Evolutionary conservation across 805 yeast species (phyloP).

Genomic region (Yarrowia sp.): DNA sequence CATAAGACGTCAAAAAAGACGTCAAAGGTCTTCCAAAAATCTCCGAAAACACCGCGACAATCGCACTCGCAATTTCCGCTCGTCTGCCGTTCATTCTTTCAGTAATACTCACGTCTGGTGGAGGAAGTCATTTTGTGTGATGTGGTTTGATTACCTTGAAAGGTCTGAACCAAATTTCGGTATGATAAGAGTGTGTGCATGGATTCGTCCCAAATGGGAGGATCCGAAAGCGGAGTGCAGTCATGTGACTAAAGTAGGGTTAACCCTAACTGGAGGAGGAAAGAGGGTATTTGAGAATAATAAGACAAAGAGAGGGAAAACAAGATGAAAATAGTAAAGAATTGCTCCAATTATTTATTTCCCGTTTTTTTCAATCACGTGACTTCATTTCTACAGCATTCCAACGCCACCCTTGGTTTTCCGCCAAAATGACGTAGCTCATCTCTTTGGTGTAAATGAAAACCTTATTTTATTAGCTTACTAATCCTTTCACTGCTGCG

Average conservation of each 20-base stretch:
- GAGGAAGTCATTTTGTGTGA: conserved; percentile 37
- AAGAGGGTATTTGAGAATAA: too few species aligned
- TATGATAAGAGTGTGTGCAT: conserved; percentile 38
- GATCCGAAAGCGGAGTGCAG: neutral
- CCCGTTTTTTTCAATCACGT: too few species aligned
- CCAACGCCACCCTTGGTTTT: too few species aligned
- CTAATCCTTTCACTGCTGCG: neutral
- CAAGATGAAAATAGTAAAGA: too few species aligned
- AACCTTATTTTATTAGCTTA: neutral
- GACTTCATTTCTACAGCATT: too few species aligned
- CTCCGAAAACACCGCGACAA: neutral
- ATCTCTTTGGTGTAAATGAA: neutral
- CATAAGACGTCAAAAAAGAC: neutral
- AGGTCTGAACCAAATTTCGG: conserved; percentile 37
- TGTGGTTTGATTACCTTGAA: conserved; percentile 38
- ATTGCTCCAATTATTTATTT: too few species aligned
- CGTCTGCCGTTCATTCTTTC: conserved; percentile 5
- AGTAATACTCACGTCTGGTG: conserved; percentile 38
- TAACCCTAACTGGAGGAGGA: conserved; percentile 8
- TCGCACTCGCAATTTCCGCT: neutral
- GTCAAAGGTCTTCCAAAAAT: neutral
- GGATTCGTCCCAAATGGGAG: conserved; percentile 24
- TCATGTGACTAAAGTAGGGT: conserved; percentile 33
- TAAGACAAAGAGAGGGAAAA: neutral
- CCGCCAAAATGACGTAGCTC: neutral